Base-by-base conservation (phyloP, 371 early-diverging fungal genomes). In the Mucor lusitanicus region DNA sequence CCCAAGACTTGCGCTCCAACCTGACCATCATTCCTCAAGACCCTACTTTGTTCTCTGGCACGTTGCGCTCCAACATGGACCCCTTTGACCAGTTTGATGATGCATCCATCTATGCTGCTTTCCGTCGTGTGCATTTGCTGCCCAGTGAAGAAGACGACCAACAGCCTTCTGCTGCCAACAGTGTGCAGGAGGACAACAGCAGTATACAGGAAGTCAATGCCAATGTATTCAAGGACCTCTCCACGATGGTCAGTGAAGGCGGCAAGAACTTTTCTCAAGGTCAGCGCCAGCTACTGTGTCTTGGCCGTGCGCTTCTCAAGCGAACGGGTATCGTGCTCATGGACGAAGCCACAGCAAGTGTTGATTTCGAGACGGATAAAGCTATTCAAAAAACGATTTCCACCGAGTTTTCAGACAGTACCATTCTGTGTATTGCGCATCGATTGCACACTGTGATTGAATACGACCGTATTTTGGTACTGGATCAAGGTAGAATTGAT, bases 11-110 rank as follows among this genome's bases (percentile, higher is more conserved):
- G 57, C 87, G 96, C 19, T 85, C 85, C 5, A 78, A 83, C 9
- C 59, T 96, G 27, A 88, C 93, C 1, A 91, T 94, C 35, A 91
- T 94, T 59, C 93, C 94, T 27, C 93, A 94, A 74, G 92, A 95
- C 59, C 94, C 95, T 9, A 88, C 92, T 12, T 73, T 97, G 17
- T 96, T 95, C 70, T 76, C 84, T 13, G 95, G 95, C 19, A 86
- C 90, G 0, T 65, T 90, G 30, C 80, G 90, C 8, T 75, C 71
- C 53, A 92, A 92, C 67, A 79, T 92, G 17, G 92, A 91, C 69
- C 93, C 92, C 7, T 90, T 91, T 67, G 72, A 80, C 40, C 74
- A 88, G 55, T 78, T 85, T 46, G 40, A 70, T 3, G 93, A 92
- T 57, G 68, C 69, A 4, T 85, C 85, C 23, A 69, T 96, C 3